A percentile compares a stretch with the other conserved stretches of the same genome.
phyloP scores from a whole-genome alignment of 208 protist species.

The Angomonas ambiguus region DNA sequence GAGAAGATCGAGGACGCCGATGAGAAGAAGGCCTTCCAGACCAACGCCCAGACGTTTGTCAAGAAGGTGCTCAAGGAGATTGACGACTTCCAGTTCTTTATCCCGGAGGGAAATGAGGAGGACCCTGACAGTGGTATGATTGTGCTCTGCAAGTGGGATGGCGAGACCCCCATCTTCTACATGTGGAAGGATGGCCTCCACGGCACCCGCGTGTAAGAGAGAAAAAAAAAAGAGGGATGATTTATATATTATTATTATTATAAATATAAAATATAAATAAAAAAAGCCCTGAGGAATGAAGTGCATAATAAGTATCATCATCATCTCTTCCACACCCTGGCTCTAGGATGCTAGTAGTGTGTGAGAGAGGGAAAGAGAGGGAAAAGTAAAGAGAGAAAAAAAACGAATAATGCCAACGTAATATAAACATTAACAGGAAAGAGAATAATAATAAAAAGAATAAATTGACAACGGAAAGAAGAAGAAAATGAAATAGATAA shows the following conservation, averaged over 20 bases:
- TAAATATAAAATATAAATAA: background rate
- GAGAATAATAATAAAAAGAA: conserved; percentile 10
- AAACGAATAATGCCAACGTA: too few species aligned
- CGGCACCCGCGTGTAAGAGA: conserved; percentile 71
- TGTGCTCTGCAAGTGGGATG: conserved; percentile 87
- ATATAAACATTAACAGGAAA: conserved; percentile 10
- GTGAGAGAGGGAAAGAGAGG: too few species aligned
- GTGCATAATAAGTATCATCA: background rate
- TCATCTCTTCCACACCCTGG: background rate
- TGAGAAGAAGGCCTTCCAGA: conserved; percentile 88
- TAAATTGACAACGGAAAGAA: background rate
- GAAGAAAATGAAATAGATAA: background rate
- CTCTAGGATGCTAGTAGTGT: too few species aligned
- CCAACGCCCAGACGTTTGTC: conserved; percentile 79
- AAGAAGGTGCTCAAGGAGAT: conserved; percentile 92
- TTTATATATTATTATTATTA: background rate
- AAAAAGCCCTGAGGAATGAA: background rate
- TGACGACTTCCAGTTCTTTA: conserved; percentile 92
- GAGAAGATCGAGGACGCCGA: conserved; percentile 77
- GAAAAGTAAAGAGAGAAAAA: too few species aligned
- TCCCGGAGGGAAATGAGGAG: conserved; percentile 88
- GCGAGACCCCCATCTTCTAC: conserved; percentile 85
- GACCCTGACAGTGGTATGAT: conserved; percentile 89
- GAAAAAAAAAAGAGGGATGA: background rate
- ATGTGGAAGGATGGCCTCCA: conserved; percentile 90